Percentiles rank a stretch among this genome's conserved stretches.
These are phyloP conservation scores for Saposhnikovia divaricata DNA, from an alignment of 129 eudicot species.

Conservation along the genomic window DNA sequence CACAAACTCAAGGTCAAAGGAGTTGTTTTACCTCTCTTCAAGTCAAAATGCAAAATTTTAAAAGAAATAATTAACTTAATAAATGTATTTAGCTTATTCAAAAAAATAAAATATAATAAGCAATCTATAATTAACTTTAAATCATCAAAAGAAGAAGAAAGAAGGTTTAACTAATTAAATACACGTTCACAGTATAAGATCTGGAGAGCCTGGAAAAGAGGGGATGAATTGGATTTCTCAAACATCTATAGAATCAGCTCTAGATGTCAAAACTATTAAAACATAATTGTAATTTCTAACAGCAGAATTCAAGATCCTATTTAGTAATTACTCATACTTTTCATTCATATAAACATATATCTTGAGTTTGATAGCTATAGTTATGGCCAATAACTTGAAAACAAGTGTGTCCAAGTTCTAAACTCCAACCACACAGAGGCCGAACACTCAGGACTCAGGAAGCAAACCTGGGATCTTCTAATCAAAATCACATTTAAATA, in stretches of 20 bases:
- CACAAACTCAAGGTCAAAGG: neutral
- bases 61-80: neutral
- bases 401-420: neutral
- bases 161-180: neutral
- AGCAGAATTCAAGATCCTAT: neutral
- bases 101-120: no score
- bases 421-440: no score
- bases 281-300: no score
- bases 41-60: neutral
- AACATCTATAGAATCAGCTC: neutral
- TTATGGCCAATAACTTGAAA: neutral
- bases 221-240: neutral
- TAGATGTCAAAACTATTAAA: no score
- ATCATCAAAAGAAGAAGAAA: neutral
- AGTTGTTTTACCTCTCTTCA: neutral
- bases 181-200: neutral
- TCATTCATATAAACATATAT: neutral
- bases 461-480: no score
- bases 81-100: neutral
- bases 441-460: no score
- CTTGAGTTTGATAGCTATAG: neutral
- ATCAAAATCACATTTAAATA: no score
- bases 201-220: neutral
- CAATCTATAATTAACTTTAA: neutral
- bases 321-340: neutral